Evolutionary conservation across 441 rosid species (phyloP).

Genomic region (Jatropha podagrica): DNA sequence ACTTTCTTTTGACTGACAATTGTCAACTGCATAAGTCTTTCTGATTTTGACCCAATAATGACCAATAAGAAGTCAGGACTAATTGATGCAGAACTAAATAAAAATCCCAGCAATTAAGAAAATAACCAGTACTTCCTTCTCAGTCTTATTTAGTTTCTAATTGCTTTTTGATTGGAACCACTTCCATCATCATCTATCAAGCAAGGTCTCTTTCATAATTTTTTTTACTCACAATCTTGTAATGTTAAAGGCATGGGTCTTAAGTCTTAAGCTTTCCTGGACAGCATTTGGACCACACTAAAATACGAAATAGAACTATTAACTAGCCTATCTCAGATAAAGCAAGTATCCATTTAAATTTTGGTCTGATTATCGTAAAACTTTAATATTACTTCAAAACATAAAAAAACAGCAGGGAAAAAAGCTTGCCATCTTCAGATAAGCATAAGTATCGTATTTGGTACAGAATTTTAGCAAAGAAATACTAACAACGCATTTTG

Average conservation of each 20-base stretch:
- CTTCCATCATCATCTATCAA: not conserved
- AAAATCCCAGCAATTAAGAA: not conserved
- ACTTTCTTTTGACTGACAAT: not conserved
- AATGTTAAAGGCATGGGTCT: not conserved
- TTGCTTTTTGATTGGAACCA: not conserved
- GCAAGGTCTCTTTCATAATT: not conserved
- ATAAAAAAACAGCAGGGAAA: not conserved
- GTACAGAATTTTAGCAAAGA: not conserved
- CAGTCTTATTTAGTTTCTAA: not conserved
- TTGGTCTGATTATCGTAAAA: not conserved
- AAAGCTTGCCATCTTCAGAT: not conserved
- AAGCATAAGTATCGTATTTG: not conserved
- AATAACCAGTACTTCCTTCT: not conserved
- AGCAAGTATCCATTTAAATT: not conserved
- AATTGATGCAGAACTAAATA: not conserved
- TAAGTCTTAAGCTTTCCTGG: not conserved
- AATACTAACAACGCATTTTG: not conserved
- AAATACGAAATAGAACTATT: not conserved
- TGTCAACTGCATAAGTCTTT: not conserved
- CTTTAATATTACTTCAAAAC: not conserved
- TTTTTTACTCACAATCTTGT: not conserved
- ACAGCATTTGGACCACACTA: not conserved
- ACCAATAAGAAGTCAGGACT: constrained; percentile 2
- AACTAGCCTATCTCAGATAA: not conserved
- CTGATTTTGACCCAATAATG: not conserved